A percentile compares a stretch with the other conserved stretches of the same genome.
Evolutionary conservation across 768 basidiomycete species (phyloP).

Genomic region (Brasilioporus rufonigricans): DNA sequence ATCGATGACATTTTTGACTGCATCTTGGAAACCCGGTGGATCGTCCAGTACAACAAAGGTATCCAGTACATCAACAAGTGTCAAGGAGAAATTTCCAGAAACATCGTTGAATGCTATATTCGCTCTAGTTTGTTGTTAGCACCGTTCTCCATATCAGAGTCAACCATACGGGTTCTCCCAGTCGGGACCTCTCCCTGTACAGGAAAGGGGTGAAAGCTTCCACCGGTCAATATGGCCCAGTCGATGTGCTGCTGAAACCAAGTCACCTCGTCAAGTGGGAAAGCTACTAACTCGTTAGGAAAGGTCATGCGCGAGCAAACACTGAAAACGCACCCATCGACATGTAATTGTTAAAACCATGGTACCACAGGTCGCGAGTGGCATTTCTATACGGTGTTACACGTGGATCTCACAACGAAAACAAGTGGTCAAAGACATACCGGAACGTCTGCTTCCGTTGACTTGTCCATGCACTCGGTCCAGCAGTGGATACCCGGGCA

Average conservation of each 20-base stretch:
- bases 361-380: constrained; percentile 81
- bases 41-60: constrained; percentile 88
- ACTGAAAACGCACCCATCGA: constrained; percentile 52
- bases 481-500: constrained; percentile 12
- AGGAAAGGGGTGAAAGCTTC: constrained; percentile 87
- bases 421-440: constrained; percentile 34
- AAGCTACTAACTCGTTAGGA: constrained; percentile 48
- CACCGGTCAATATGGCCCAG: constrained; percentile 13
- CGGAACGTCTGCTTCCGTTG: constrained; percentile 56
- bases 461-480: constrained; percentile 48
- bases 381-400: constrained; percentile 48
- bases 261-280: constrained; percentile 78
- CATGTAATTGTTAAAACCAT: constrained; percentile 92
- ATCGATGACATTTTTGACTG: constrained; percentile 76
- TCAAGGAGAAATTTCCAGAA: constrained; percentile 88
- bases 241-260: constrained; percentile 4
- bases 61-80: constrained; percentile 80
- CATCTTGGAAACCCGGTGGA: constrained; percentile 74
- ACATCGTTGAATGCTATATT: constrained; percentile 90
- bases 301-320: constrained; percentile 5
- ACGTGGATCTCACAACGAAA: background rate
- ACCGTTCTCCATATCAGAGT: constrained; percentile 4
- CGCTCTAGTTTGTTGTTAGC: constrained; percentile 37
- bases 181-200: constrained; percentile 83
- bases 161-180: constrained; percentile 73